Evolutionary conservation across 331 rosid species (phyloP).

Genomic region (Rhamnella rubrinervis): DNA sequence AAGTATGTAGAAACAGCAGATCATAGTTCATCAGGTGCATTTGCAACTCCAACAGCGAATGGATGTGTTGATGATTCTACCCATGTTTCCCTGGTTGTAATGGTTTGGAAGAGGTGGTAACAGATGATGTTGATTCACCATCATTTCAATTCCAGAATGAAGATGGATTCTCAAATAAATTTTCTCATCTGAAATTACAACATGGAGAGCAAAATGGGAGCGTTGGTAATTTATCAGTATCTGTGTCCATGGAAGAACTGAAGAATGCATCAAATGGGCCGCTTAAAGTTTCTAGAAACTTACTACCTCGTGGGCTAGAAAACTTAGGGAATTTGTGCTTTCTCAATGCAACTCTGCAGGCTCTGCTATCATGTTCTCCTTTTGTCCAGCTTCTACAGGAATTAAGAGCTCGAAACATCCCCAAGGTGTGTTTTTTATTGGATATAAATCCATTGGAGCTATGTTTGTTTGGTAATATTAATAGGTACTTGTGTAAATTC

Average conservation of each 20-base stretch:
- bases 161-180: constrained; percentile 38
- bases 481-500: not conserved
- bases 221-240: constrained; percentile 27
- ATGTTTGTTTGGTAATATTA: constrained; percentile 5
- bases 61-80: constrained; percentile 33
- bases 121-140: constrained; percentile 4
- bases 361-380: constrained; percentile 81
- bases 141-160: constrained; percentile 16
- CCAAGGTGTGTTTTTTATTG: constrained; percentile 57
- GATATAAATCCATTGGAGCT: not conserved
- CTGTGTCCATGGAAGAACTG: constrained; percentile 28
- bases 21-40: constrained; percentile 22
- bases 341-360: constrained; percentile 87
- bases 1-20: constrained; percentile 23
- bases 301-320: constrained; percentile 81
- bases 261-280: constrained; percentile 47
- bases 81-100: constrained; percentile 17
- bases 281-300: constrained; percentile 27
- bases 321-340: constrained; percentile 92
- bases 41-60: constrained; percentile 43
- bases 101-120: constrained; percentile 31
- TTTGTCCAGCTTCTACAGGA: constrained; percentile 78
- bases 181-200: constrained; percentile 47
- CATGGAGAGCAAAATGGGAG: constrained; percentile 31
- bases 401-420: constrained; percentile 49